Evolutionary conservation across 140 eudicot genomes (phyloP).

Genomic region (Eryngium alpinum): DNA sequence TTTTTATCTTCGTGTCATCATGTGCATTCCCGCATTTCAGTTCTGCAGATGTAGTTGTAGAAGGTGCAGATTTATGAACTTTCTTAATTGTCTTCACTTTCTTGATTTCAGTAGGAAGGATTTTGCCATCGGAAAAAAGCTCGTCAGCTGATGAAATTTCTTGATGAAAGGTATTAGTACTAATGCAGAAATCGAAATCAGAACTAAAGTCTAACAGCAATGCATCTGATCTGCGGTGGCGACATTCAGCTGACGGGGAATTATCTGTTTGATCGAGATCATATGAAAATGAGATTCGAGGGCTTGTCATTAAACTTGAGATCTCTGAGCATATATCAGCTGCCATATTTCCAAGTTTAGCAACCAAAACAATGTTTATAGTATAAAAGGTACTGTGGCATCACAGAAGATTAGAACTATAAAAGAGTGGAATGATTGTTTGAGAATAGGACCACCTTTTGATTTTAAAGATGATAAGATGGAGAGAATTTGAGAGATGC

Average conservation of each 20-base stretch:
- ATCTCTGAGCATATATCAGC: conserved; percentile 64
- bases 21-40: neutral
- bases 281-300: conserved; percentile 75
- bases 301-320: conserved; percentile 35
- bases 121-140: conserved; percentile 58
- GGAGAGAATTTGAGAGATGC: conserved; percentile 30
- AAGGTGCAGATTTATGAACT: neutral
- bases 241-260: conserved; percentile 12
- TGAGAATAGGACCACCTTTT: conserved; percentile 30
- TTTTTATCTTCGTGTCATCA: conserved; percentile 34
- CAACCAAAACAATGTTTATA: conserved; percentile 5
- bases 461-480: conserved; percentile 15
- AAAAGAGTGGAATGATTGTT: neutral
- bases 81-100: conserved; percentile 2
- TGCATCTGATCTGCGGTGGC: conserved; percentile 29
- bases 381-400: conserved; percentile 20
- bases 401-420: conserved; percentile 13
- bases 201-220: conserved; percentile 28
- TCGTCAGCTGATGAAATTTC: conserved; percentile 66
- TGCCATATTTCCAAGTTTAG: conserved; percentile 37
- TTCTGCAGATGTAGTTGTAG: neutral
- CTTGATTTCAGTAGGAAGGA: conserved; percentile 57
- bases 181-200: conserved; percentile 54
- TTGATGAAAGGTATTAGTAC: conserved; percentile 10
- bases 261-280: conserved; percentile 43